Percentiles rank a stretch among this genome's conserved stretches.
phyloP scores from a whole-genome alignment of 2,329 filamentous ascomycete species.

The Graphilbum ipis-grandicollis region DNA sequence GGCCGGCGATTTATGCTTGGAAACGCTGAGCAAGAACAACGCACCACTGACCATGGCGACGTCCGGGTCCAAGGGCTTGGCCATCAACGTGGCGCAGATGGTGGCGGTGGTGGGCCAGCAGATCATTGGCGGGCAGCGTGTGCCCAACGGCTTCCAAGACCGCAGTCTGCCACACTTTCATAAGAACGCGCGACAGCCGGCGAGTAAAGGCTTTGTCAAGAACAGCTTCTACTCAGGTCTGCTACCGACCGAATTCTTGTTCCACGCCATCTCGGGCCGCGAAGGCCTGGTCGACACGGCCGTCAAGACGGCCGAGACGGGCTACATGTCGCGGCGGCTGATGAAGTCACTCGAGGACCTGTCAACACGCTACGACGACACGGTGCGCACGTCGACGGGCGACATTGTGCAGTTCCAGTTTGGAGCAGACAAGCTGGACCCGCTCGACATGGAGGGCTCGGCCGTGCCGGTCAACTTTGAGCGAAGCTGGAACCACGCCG shows the following conservation, averaged over 20 bases:
- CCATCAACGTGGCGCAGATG: constrained; percentile 99
- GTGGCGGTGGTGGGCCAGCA: constrained; percentile 93
- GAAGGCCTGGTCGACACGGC: constrained; percentile 98
- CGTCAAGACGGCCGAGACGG: constrained; percentile 96
- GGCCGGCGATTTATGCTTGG: constrained; percentile 81
- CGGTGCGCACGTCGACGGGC: constrained; percentile 77
- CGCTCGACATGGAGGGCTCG: constrained; percentile 92
- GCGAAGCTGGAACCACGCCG: constrained; percentile 70
- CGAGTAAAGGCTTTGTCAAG: constrained; percentile 87
- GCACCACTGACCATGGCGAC: constrained; percentile 93
- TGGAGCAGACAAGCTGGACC: constrained; percentile 87
- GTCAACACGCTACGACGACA: constrained; percentile 85
- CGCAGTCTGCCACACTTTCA: constrained; percentile 88
- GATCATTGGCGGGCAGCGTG: constrained; percentile 86
- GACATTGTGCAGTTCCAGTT: constrained; percentile 94
- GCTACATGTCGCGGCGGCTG: constrained; percentile 93
- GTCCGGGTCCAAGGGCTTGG: constrained; percentile 90
- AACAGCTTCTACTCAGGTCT: constrained; percentile 96
- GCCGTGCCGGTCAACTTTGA: constrained; percentile 86
- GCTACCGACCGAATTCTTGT: constrained; percentile 81
- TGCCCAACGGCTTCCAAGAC: constrained; percentile 91
- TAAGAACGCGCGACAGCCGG: constrained; percentile 81
- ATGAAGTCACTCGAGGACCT: constrained; percentile 98
- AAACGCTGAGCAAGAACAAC: constrained; percentile 78
- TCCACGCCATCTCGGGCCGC: constrained; percentile 95